Conservation (phyloP, 2,329 filamentous ascomycete genomes). For the Diaporthe citri region DNA sequence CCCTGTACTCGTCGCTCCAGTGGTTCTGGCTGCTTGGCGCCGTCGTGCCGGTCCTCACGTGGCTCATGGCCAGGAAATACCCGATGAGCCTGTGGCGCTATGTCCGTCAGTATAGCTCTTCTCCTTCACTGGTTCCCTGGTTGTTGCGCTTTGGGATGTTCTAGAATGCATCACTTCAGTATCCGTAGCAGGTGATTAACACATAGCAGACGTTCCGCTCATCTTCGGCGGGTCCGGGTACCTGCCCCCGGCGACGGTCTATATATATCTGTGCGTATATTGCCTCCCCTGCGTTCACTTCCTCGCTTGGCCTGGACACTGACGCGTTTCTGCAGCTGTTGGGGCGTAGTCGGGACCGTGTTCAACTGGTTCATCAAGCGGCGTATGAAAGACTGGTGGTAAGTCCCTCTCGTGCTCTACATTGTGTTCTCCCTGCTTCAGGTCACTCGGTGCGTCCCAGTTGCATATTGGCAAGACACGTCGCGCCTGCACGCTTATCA, state of each 20-base stretch:
- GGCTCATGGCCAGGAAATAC: conserved; percentile 70
- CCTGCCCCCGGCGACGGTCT: conserved; percentile 77
- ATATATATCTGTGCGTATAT: conserved; percentile 69
- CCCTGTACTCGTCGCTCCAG: conserved; percentile 73
- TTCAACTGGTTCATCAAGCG: conserved; percentile 79
- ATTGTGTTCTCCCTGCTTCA: too few species aligned
- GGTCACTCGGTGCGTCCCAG: background rate
- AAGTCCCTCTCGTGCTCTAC: background rate
- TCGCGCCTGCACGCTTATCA: background rate
- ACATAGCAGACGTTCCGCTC: conserved; percentile 74
- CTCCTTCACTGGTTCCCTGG: too few species aligned
- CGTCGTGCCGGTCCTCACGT: conserved; percentile 72
- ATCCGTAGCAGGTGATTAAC: too few species aligned
- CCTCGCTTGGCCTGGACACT: background rate
- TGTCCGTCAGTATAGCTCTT: too few species aligned
- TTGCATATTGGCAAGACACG: background rate
- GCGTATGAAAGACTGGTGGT: conserved; percentile 78
- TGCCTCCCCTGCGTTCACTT: background rate
- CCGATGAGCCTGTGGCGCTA: conserved; percentile 74
- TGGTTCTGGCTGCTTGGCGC: conserved; percentile 80
- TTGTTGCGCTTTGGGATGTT: too few species aligned
- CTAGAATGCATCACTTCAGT: too few species aligned
- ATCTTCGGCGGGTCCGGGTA: conserved; percentile 74
- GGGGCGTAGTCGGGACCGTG: conserved; percentile 74
- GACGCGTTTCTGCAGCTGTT: conserved; percentile 55